A percentile compares a stretch with the other conserved stretches of the same genome.
phyloP scores from a whole-genome alignment of 805 yeast species.

The Myxozyma geophila region DNA sequence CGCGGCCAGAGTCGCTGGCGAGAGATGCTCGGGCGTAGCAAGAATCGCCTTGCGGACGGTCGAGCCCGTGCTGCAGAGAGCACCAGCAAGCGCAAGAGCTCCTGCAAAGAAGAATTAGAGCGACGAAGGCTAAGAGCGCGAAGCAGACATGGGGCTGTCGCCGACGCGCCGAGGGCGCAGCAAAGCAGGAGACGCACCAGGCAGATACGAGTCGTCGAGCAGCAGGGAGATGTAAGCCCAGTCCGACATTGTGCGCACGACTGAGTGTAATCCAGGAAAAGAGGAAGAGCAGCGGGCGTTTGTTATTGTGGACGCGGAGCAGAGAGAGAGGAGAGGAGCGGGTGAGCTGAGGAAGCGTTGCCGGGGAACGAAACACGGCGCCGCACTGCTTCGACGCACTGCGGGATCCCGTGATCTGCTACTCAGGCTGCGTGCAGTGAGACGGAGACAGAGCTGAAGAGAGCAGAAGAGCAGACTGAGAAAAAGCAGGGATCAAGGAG shows the following conservation, averaged over 20 bases:
- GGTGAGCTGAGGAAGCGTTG: not conserved
- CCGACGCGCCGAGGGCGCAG: not conserved
- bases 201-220: constrained; percentile 51
- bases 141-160: not conserved
- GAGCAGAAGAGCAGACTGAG: no score
- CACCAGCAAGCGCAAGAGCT: constrained; percentile 54
- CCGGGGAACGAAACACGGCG: not conserved
- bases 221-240: constrained; percentile 53
- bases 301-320: no score
- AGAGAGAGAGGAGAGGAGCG: not conserved
- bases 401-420: not conserved
- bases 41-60: constrained; percentile 40
- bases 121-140: constrained; percentile 27
- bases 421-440: no score
- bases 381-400: not conserved
- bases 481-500: no score
- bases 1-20: constrained; percentile 21
- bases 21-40: constrained; percentile 16
- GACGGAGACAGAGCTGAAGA: no score
- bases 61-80: constrained; percentile 42
- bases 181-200: constrained; percentile 19
- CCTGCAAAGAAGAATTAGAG: constrained; percentile 44
- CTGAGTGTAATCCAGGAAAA: not conserved
- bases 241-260: constrained; percentile 12
- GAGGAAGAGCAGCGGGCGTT: not conserved